Evolutionary conservation across 2,329 filamentous ascomycete genomes (phyloP), one percentile per base, ranked within the genome.

Genomic region (Pseudofabraea citricarpa): DNA sequence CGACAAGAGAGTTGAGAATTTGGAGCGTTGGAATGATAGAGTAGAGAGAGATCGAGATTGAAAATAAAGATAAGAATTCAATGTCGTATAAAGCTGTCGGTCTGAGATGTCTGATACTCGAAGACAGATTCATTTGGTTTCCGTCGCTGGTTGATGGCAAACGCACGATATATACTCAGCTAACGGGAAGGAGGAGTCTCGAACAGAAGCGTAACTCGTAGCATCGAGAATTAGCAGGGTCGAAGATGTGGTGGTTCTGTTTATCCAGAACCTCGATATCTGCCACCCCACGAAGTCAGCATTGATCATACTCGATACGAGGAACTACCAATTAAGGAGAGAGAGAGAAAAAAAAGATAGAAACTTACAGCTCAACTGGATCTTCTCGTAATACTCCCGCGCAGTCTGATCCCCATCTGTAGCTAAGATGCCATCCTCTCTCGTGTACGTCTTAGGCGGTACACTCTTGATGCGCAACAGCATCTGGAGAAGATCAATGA

Each of bases 401-500:
- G 77, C 60, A 1, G 63, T 57, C 7, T 69, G 66, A 35, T 69
- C 63, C 18, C 73, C 71, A 22, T 71, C 66, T 1, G 70, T 67
- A 3, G 37, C 36, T 9, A 67, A 61, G 39, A 74, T 72, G 2
- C 71, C 73, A 36, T 77, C 66, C 0, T 41, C 40, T 33, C 18
- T 64, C 21, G 62, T 56, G 19, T 64, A 57, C 0, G 74, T 78
- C 49, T 72, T 71, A 1, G 81, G 80, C 5, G 81, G 67, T 1
- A 77, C 73, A 47, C 76, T 75, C 29, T 80, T 71, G 43, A 82
- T 81, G n/a, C 67, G 67, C 8, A 83, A 60, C 4, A 85, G 68
- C 75, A 83, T 80, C 57, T 75, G 73, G 39, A 84, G 59, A 29
- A 83, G 62, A 35, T 77, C 70, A 5, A 77, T 77, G 6, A 84